Base-by-base conservation (phyloP, 768 basidiomycete species). In the Rhizopogon vesiculosus region DNA sequence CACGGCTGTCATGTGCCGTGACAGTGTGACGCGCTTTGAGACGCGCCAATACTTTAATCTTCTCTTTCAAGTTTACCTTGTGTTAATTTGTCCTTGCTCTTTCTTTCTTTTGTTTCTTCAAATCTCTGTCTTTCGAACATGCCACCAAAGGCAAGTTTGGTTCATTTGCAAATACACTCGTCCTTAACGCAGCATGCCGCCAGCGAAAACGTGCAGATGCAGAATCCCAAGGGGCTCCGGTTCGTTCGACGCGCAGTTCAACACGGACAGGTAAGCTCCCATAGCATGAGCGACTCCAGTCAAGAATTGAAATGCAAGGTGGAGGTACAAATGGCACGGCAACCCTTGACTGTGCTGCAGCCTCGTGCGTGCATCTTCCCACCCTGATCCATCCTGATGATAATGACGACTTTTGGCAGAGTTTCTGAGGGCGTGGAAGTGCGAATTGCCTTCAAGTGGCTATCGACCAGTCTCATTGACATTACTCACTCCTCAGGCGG, bases 191-290 rank as follows among this genome's bases (percentile, higher is more conserved):
- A 64, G 40, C 18, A 7, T 7, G 9, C 41, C 13, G 5, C 28
- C 63, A 89, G 87, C 75, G 86, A 60, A 89, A 87, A 74, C 83
- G 80, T 68, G 68, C 69, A 22, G 78, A 77, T 31, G 76, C 77
- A 40, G 53, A 62, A 63, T 69, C 66, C 38, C 67, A 62, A 55
- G 64, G 67, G 16, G 43, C 74, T 35, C 58, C 75, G 59, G 70
- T 79, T 62, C 77, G 79, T 66, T 63, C 73, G 35, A 78, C 78
- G 38, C 77, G 74, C 51, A 77, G 74, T 58, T 78, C 80, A 15
- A 63, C 76, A 41, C 76, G 77, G 56, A 67, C 51, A 43, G 56
- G 69, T 72, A 50, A 31, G 66, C 49, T 57, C 7, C 28, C 8
- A 38, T 38, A 10, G 39, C 18, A 9, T 15, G 5, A 44, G 40